Percentiles rank a stretch among this genome's conserved stretches.
Evolutionary conservation across 2,329 filamentous ascomycete species (phyloP).

Genomic region (Aspergillus luchuensis): DNA sequence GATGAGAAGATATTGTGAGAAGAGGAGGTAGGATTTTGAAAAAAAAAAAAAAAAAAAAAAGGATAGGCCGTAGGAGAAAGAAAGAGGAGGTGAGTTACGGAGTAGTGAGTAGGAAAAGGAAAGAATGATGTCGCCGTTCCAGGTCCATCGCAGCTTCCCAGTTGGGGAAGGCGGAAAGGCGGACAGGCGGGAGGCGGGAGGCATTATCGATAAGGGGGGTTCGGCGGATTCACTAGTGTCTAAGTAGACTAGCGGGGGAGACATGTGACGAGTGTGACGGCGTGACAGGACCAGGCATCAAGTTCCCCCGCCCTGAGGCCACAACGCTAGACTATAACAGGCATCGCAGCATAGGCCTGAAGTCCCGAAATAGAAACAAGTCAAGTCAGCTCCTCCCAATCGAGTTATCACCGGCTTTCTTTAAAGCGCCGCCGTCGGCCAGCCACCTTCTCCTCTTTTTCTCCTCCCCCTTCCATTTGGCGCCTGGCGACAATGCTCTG

Average conservation of each 20-base stretch:
- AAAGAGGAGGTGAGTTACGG: not conserved
- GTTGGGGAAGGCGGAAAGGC: not conserved
- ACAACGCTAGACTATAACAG: conserved; percentile 25
- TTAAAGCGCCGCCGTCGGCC: conserved; percentile 27
- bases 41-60: too few relatives aligned
- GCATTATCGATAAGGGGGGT: conserved; percentile 31
- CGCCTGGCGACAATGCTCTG: conserved; percentile 12
- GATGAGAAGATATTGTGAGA: too few relatives aligned
- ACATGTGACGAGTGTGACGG: conserved; percentile 21
- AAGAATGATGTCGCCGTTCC: conserved; percentile 12
- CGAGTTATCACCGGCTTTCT: conserved; percentile 18
- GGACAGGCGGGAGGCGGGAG: conserved; percentile 13
- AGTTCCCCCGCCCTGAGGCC: conserved; percentile 32
- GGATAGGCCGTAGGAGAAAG: not conserved
- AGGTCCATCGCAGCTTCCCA: conserved; percentile 1
- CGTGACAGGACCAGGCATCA: conserved; percentile 21
- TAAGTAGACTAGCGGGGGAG: not conserved
- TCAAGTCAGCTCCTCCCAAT: conserved; percentile 23
- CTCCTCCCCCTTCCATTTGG: conserved; percentile 17
- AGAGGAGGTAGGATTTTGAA: too few relatives aligned
- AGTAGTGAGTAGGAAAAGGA: not conserved
- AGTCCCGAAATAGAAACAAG: conserved; percentile 36
- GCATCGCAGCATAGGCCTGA: conserved; percentile 23
- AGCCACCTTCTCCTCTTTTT: conserved; percentile 21
- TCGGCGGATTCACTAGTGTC: not conserved